Conservation (phyloP, 768 basidiomycete species). For the Serendipita sp. region DNA sequence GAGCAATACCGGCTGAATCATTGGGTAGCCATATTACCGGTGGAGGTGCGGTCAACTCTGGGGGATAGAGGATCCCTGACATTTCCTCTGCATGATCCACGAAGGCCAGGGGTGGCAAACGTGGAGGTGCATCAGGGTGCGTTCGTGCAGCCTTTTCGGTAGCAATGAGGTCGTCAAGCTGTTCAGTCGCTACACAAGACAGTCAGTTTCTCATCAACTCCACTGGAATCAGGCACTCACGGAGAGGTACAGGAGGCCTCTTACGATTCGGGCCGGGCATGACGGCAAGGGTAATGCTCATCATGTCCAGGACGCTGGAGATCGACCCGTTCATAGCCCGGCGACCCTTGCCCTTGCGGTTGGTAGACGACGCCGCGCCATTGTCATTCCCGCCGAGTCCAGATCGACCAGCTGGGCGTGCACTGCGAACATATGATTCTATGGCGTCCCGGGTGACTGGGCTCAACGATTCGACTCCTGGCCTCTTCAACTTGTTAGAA, state of each 20-base stretch:
- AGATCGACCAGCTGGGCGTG: constrained; percentile 20
- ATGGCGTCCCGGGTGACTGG: constrained; percentile 43
- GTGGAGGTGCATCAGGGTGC: constrained; percentile 62
- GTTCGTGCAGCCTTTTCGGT: constrained; percentile 67
- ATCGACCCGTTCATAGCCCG: constrained; percentile 43
- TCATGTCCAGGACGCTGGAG: constrained; percentile 73
- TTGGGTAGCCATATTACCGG: constrained; percentile 80
- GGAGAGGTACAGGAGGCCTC: constrained; percentile 44
- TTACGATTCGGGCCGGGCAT: constrained; percentile 39
- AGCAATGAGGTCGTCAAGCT: constrained; percentile 62
- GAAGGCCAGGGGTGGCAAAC: constrained; percentile 51
- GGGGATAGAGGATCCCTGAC: constrained; percentile 64
- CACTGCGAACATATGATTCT: constrained; percentile 33
- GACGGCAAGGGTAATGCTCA: constrained; percentile 62
- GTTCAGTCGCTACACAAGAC: constrained; percentile 42
- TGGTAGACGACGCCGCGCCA: constrained; percentile 28
- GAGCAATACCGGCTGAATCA: constrained; percentile 56
- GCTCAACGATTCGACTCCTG: constrained; percentile 35
- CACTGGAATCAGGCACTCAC: constrained; percentile 28
- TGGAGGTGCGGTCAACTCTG: constrained; percentile 59
- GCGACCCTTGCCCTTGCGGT: constrained; percentile 22
- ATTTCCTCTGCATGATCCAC: constrained; percentile 64
- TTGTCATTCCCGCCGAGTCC: constrained; percentile 29
- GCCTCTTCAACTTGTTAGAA: constrained; percentile 31
- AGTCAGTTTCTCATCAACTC: constrained; percentile 7